Evolutionary conservation across 1,284 basidiomycete species (phyloP).

Genomic region (Neolentinus lepideus): DNA sequence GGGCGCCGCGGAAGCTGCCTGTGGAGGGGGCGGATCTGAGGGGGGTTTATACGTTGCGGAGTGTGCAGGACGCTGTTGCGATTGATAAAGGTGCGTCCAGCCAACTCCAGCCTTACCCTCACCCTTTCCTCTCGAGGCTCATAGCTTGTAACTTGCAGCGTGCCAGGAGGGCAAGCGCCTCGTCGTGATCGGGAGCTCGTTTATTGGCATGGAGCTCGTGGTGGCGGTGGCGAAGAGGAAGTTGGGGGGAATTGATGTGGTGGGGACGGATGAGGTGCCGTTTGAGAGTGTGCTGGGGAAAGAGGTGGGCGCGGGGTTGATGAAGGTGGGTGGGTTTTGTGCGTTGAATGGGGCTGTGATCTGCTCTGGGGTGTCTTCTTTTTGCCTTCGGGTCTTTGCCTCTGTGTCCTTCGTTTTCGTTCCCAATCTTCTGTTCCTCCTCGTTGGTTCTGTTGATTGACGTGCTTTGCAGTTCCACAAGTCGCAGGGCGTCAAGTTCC

Average conservation of each 20-base stretch:
- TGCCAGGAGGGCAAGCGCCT: slow-evolving; percentile 68
- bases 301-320: slow-evolving; percentile 73
- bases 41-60: slow-evolving; percentile 77
- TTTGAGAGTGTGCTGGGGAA: slow-evolving; percentile 80
- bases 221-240: slow-evolving; percentile 70
- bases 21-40: slow-evolving; percentile 72
- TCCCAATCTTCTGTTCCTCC: too few species aligned
- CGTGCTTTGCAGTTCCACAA: slow-evolving; percentile 53
- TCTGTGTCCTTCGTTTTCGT: too few species aligned
- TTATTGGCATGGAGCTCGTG: slow-evolving; percentile 93
- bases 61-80: slow-evolving; percentile 65
- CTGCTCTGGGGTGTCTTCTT: too few species aligned
- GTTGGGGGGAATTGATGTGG: slow-evolving; percentile 71
- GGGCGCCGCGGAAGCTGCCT: slow-evolving; percentile 64
- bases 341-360: too few species aligned
- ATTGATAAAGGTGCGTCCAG: slow-evolving; percentile 57
- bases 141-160: slow-evolving; percentile 24
- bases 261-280: slow-evolving; percentile 83
- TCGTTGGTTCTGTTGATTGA: too few species aligned
- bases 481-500: slow-evolving; percentile 78
- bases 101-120: not conserved
- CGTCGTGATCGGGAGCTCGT: slow-evolving; percentile 86
- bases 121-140: slow-evolving; percentile 7
- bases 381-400: too few species aligned
- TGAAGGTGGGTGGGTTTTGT: slow-evolving; percentile 53